Evolutionary conservation across 768 basidiomycete species (phyloP).

Genomic region (Suillus hirtellus): DNA sequence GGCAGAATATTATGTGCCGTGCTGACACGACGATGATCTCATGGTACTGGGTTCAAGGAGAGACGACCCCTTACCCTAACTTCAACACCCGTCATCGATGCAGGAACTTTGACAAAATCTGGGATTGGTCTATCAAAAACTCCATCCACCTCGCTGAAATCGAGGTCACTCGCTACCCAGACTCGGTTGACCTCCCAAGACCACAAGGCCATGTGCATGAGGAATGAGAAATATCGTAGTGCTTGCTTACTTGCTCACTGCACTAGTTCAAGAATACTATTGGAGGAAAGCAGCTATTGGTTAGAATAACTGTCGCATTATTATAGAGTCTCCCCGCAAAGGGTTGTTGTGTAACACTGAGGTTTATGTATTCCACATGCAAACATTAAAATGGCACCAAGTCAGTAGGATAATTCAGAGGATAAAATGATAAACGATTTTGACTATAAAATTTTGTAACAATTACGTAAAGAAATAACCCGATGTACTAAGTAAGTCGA

Average conservation of each 20-base stretch:
- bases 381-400: no score
- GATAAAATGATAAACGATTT: no score
- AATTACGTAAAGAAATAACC: no score
- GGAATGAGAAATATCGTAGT: not conserved
- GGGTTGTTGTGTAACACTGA: no score
- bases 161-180: not conserved
- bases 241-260: not conserved
- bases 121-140: not conserved
- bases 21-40: constrained; percentile 15
- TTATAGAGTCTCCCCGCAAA: no score
- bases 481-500: no score
- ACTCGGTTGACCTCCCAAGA: not conserved
- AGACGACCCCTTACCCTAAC: not conserved
- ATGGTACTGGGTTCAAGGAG: constrained; percentile 16
- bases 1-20: constrained; percentile 17
- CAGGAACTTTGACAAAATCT: not conserved
- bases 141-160: not conserved
- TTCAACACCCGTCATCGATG: constrained; percentile 12
- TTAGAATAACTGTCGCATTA: not conserved
- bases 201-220: no score
- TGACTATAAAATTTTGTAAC: no score
- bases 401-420: no score
- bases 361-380: no score
- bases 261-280: not conserved
- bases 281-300: not conserved